phyloP scores from a whole-genome alignment of 768 basidiomycete species.

The Lactarius vividus region DNA sequence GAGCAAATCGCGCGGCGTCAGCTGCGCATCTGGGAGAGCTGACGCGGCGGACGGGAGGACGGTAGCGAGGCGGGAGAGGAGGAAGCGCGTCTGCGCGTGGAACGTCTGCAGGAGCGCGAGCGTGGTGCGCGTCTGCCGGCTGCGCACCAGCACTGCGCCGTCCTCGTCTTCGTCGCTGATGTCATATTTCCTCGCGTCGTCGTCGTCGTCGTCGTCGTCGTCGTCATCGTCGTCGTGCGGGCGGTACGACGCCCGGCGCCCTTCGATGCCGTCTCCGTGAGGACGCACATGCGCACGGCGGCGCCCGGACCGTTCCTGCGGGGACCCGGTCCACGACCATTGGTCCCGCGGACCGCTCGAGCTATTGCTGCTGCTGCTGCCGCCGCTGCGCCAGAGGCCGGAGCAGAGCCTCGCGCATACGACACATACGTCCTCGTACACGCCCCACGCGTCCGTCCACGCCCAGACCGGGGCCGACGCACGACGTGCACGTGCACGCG shows the following conservation, averaged over 20 bases:
- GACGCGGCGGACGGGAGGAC: background rate
- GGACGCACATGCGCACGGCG: slow-evolving; percentile 45
- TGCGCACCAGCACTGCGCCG: slow-evolving; percentile 43
- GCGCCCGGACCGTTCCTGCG: background rate
- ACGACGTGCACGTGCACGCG: background rate
- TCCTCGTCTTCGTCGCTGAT: slow-evolving; percentile 37
- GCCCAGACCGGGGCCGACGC: slow-evolving; percentile 41
- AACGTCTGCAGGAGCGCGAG: slow-evolving; percentile 57
- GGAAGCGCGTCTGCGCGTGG: slow-evolving; percentile 59
- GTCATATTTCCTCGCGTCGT: background rate
- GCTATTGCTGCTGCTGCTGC: slow-evolving; percentile 46
- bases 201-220: slow-evolving; percentile 14
- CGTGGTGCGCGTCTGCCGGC: slow-evolving; percentile 44
- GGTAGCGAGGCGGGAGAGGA: slow-evolving; percentile 44
- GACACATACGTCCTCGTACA: slow-evolving; percentile 84
- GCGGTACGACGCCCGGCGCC: slow-evolving; percentile 36
- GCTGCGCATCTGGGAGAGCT: background rate
- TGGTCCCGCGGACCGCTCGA: too few relatives aligned
- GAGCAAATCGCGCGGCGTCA: slow-evolving; percentile 36
- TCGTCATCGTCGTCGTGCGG: slow-evolving; percentile 21
- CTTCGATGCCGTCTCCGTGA: slow-evolving; percentile 71
- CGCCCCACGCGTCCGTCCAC: slow-evolving; percentile 62
- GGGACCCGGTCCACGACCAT: background rate
- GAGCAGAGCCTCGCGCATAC: slow-evolving; percentile 83
- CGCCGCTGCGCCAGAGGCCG: slow-evolving; percentile 58